These are phyloP conservation scores for Tolypocladium capitatum DNA, from an alignment of 2,329 filamentous ascomycete species.

Conservation along the genomic window DNA sequence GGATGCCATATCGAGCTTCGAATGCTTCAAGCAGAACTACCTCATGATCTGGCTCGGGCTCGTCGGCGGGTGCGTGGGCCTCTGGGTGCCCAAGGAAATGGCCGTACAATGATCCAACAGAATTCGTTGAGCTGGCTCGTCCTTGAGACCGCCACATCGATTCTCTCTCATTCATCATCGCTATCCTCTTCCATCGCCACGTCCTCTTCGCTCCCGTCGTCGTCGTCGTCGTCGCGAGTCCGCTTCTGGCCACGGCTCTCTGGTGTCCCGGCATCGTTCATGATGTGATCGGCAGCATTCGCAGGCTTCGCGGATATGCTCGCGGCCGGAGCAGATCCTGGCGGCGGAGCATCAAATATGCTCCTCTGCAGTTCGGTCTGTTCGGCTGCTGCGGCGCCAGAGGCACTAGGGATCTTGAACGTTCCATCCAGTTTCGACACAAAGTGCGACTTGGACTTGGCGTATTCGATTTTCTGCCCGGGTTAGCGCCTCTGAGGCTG, in stretches of 20 bases:
- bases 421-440: slow-evolving; percentile 87
- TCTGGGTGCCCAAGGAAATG: slow-evolving; percentile 65
- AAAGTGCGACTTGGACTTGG: slow-evolving; percentile 76
- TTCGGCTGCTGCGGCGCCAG: slow-evolving; percentile 40
- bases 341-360: slow-evolving; percentile 59
- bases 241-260: slow-evolving; percentile 56
- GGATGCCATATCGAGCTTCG: slow-evolving; percentile 59
- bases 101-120: slow-evolving; percentile 22
- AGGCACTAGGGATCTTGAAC: slow-evolving; percentile 54
- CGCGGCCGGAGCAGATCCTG: slow-evolving; percentile 31
- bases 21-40: slow-evolving; percentile 54
- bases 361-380: slow-evolving; percentile 66
- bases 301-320: slow-evolving; percentile 35
- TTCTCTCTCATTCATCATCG: slow-evolving; percentile 56
- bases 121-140: neutral
- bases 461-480: slow-evolving; percentile 76
- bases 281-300: slow-evolving; percentile 30
- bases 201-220: slow-evolving; percentile 58
- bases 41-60: slow-evolving; percentile 83
- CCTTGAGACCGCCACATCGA: neutral
- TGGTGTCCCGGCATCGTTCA: slow-evolving; percentile 37
- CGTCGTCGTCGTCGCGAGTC: slow-evolving; percentile 51
- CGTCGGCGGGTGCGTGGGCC: slow-evolving; percentile 64
- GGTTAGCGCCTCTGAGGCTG: neutral
- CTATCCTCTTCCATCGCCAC: slow-evolving; percentile 59